A percentile compares a stretch with the other conserved stretches of the same genome.
These are phyloP conservation scores for Cyberlindnera lachancei DNA, from an alignment of 805 yeast genomes.

Conservation along the genomic window DNA sequence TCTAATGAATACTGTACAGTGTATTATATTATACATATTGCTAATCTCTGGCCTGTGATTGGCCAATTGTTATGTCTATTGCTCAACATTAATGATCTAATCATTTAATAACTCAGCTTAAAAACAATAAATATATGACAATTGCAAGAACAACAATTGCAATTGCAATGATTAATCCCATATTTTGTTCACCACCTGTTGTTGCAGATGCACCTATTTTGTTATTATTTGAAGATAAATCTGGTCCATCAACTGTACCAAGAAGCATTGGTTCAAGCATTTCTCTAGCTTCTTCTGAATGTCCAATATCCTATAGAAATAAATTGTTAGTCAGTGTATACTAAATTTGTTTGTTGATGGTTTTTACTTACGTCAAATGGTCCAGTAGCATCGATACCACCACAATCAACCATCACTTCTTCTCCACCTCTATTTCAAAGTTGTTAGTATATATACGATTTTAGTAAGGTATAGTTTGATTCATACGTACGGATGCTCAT, in stretches of 20 bases:
- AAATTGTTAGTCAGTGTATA: constrained; percentile 1
- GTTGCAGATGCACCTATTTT: constrained; percentile 18
- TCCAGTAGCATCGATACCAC: constrained; percentile 78
- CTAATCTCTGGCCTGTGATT: constrained; percentile 1
- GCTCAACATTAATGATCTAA: no score
- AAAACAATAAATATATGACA: constrained; percentile 14
- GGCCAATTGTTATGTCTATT: no score
- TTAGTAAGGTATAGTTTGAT: neutral
- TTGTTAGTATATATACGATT: constrained; percentile 23
- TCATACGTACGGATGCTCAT: constrained; percentile 49
- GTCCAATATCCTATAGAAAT: constrained; percentile 71
- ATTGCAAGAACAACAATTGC: constrained; percentile 16
- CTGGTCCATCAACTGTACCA: constrained; percentile 72
- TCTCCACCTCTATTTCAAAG: constrained; percentile 53
- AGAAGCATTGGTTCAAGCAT: constrained; percentile 58
- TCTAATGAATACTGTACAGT: no score
- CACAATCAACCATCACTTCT: constrained; percentile 74
- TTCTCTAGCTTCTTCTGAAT: constrained; percentile 91
- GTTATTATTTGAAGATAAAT: constrained; percentile 20
- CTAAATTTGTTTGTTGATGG: no score
- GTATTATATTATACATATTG: no score
- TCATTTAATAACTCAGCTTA: no score
- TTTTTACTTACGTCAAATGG: constrained; percentile 60
- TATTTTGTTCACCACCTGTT: constrained; percentile 22
- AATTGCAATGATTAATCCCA: constrained; percentile 18